phyloP scores from a whole-genome alignment of 2,329 filamentous ascomycete genomes.

The Clarireedia paspali region DNA sequence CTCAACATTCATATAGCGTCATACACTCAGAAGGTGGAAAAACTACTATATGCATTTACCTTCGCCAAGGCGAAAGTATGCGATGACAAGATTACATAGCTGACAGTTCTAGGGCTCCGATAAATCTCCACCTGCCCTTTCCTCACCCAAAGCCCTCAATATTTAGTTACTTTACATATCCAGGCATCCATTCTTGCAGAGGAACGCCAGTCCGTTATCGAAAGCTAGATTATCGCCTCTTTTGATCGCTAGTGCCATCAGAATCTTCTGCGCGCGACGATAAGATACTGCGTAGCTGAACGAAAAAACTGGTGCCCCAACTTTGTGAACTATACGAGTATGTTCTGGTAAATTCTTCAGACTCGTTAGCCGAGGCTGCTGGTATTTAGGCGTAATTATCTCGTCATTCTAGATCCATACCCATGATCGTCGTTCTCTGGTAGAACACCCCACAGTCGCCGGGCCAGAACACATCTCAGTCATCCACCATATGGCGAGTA shows the following conservation, averaged over 20 bases:
- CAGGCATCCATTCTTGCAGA: constrained; percentile 28
- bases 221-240: constrained; percentile 21
- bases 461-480: constrained; percentile 33
- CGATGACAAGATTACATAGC: no score
- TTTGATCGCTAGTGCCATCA: constrained; percentile 47
- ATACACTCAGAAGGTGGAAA: no score
- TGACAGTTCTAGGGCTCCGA: no score
- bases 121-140: no score
- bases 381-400: constrained; percentile 21
- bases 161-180: constrained; percentile 24
- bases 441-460: constrained; percentile 30
- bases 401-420: constrained; percentile 23
- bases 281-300: constrained; percentile 31
- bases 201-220: constrained; percentile 28
- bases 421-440: constrained; percentile 7
- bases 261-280: constrained; percentile 43
- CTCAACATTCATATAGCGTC: no score
- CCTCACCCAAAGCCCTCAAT: no score
- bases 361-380: constrained; percentile 9
- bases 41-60: no score
- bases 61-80: no score
- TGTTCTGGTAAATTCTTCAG: constrained; percentile 11
- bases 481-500: constrained; percentile 27
- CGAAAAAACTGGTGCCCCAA: constrained; percentile 26
- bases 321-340: constrained; percentile 25